These are phyloP conservation scores for Phytophthora fragariaefolia DNA, from an alignment of 352 stramenopile species.

Conservation along the genomic window DNA sequence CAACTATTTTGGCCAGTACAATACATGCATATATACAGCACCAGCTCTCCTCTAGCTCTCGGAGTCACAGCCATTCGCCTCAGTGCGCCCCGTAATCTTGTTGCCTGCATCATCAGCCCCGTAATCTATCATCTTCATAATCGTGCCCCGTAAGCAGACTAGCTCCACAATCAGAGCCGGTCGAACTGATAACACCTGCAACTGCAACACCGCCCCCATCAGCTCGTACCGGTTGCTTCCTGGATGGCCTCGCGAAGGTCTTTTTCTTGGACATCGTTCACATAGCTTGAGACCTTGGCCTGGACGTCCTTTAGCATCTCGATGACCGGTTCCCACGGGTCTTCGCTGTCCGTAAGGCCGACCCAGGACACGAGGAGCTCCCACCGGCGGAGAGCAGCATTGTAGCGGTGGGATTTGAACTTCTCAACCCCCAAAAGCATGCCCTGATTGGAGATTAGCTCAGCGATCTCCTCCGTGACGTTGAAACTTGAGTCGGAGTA, in stretches of 20 bases:
- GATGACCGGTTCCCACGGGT: background rate
- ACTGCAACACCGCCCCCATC: too few species aligned
- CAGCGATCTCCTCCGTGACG: background rate
- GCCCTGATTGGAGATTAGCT: background rate
- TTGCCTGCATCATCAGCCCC: background rate
- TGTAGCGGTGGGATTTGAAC: background rate
- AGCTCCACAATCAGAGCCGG: too few species aligned
- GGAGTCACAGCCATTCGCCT: background rate
- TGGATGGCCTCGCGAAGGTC: background rate
- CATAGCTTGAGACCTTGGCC: background rate
- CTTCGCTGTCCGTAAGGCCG: background rate
- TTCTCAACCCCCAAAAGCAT: background rate
- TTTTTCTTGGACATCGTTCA: background rate
- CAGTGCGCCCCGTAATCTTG: background rate
- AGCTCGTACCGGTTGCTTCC: too few species aligned
- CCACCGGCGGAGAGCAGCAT: background rate
- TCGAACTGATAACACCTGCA: too few species aligned
- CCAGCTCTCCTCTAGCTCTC: background rate
- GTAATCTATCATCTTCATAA: background rate
- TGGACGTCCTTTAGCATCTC: background rate
- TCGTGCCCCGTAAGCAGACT: background rate
- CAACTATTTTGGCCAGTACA: too few species aligned
- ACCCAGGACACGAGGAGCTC: background rate
- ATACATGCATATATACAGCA: background rate
- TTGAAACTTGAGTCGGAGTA: background rate